Evolutionary conservation across 2,329 filamentous ascomycete species (phyloP).

Genomic region (Diplodia sapinea): DNA sequence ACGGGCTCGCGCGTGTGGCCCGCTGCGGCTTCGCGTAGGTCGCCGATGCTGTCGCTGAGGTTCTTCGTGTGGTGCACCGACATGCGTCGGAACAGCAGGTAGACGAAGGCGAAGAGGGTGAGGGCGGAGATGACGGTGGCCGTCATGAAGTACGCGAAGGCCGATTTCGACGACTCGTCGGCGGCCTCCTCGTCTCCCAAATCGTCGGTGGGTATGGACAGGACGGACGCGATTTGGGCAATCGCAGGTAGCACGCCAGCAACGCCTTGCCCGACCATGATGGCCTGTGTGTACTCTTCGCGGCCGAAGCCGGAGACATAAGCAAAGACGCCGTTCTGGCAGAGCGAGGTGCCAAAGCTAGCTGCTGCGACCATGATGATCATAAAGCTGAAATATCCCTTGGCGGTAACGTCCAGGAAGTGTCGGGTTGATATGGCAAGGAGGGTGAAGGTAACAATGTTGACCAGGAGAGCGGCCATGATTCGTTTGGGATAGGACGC

Average conservation of each 20-base stretch:
- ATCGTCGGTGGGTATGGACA: constrained; percentile 61
- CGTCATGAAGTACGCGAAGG: constrained; percentile 89
- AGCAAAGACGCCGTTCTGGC: constrained; percentile 93
- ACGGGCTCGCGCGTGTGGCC: constrained; percentile 55
- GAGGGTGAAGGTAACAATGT: constrained; percentile 75
- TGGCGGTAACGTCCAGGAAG: constrained; percentile 67
- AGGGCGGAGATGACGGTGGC: constrained; percentile 76
- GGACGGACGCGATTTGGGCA: constrained; percentile 83
- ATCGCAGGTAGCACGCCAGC: constrained; percentile 89
- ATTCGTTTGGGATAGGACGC: constrained; percentile 92
- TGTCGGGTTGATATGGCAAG: constrained; percentile 79
- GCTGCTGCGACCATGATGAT: constrained; percentile 81
- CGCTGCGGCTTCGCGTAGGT: constrained; percentile 13
- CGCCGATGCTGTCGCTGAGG: constrained; percentile 28
- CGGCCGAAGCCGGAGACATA: constrained; percentile 86
- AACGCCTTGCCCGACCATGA: constrained; percentile 93
- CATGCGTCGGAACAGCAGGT: constrained; percentile 66
- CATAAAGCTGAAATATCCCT: constrained; percentile 78
- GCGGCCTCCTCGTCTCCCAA: constrained; percentile 40
- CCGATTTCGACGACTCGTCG: constrained; percentile 66
- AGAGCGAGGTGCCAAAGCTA: constrained; percentile 79
- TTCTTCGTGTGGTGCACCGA: constrained; percentile 38
- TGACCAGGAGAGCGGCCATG: constrained; percentile 74
- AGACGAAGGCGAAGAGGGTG: constrained; percentile 75
- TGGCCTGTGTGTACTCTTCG: constrained; percentile 89